These are phyloP conservation scores for Suhomyces ambrosiae DNA, from an alignment of 1,139 yeast genomes.

Conservation along the genomic window DNA sequence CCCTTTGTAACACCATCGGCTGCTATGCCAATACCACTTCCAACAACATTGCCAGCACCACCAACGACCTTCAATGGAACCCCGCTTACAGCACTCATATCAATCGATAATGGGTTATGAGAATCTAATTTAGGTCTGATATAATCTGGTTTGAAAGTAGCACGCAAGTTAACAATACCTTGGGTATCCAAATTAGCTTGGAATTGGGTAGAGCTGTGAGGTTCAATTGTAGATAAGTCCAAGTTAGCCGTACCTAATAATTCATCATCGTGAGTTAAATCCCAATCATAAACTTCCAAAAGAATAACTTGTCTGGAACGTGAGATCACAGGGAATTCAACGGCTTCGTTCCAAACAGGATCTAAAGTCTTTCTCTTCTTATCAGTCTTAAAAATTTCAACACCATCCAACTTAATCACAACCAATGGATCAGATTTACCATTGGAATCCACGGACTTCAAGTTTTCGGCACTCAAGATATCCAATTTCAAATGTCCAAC, in stretches of 20 bases:
- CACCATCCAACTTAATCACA: conserved; percentile 53
- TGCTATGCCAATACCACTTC: conserved; percentile 38
- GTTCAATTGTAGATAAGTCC: conserved; percentile 52
- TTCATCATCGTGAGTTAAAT: conserved; percentile 68
- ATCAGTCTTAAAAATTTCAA: conserved; percentile 57
- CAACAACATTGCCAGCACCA: conserved; percentile 38
- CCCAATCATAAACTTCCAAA: conserved; percentile 71
- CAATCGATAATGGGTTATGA: conserved; percentile 43
- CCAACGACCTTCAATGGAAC: conserved; percentile 53
- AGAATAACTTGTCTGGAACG: conserved; percentile 55
- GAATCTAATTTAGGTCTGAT: conserved; percentile 57
- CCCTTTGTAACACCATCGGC: conserved; percentile 52
- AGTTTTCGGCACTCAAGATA: conserved; percentile 53
- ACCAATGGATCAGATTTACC: conserved; percentile 78
- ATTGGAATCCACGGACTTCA: conserved; percentile 63
- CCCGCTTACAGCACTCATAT: conserved; percentile 43
- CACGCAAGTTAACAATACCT: conserved; percentile 57
- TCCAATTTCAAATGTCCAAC: conserved; percentile 64
- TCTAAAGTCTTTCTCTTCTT: conserved; percentile 64
- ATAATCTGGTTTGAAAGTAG: conserved; percentile 65
- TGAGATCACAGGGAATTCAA: conserved; percentile 61
- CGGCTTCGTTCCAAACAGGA: conserved; percentile 70
- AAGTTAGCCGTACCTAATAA: conserved; percentile 54
- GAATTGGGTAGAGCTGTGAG: conserved; percentile 47
- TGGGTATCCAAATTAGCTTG: conserved; percentile 57